Evolutionary conservation across 176 grass and related monocot genomes (phyloP).

Genomic region (Avena atlantica): DNA sequence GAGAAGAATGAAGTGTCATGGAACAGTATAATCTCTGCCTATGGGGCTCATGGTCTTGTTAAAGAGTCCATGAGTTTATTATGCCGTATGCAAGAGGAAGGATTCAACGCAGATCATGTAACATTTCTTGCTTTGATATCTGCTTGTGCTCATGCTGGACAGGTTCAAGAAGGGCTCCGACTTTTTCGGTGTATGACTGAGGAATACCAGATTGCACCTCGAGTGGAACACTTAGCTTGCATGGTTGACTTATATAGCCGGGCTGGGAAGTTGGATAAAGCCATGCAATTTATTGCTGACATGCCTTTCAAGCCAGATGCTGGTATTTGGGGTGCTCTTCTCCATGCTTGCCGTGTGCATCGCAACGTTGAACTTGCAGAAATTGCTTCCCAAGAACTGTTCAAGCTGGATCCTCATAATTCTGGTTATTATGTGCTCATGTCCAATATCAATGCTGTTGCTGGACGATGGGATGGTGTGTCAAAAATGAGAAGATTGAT

Average conservation of each 20-base stretch:
- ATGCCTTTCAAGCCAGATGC: conserved; percentile 84
- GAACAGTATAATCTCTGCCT: conserved; percentile 90
- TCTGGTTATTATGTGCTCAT: conserved; percentile 95
- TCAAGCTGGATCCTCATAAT: conserved; percentile 75
- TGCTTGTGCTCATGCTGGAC: conserved; percentile 77
- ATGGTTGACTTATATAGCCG: conserved; percentile 83
- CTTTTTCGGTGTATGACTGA: conserved; percentile 70
- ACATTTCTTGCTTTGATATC: conserved; percentile 89
- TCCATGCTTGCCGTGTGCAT: conserved; percentile 76
- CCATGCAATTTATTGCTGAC: conserved; percentile 60
- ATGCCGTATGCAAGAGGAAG: conserved; percentile 67
- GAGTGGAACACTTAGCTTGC: conserved; percentile 85
- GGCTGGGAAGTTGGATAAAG: conserved; percentile 71
- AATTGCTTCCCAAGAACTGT: conserved; percentile 67
- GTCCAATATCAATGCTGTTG: conserved; percentile 85
- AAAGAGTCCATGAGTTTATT: conserved; percentile 67
- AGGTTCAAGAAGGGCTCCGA: conserved; percentile 70
- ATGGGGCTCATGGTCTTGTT: conserved; percentile 82
- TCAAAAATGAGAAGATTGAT: conserved; percentile 80
- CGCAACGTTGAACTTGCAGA: conserved; percentile 74
- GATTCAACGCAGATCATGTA: conserved; percentile 71
- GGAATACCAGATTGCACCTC: conserved; percentile 57
- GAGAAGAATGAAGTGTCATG: conserved; percentile 84
- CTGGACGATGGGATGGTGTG: conserved; percentile 85
- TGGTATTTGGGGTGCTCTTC: conserved; percentile 87